A percentile compares a stretch with the other conserved stretches of the same genome.
Conservation (phyloP, 1,284 basidiomycete species). For the Trichosporon sp. region DNA sequence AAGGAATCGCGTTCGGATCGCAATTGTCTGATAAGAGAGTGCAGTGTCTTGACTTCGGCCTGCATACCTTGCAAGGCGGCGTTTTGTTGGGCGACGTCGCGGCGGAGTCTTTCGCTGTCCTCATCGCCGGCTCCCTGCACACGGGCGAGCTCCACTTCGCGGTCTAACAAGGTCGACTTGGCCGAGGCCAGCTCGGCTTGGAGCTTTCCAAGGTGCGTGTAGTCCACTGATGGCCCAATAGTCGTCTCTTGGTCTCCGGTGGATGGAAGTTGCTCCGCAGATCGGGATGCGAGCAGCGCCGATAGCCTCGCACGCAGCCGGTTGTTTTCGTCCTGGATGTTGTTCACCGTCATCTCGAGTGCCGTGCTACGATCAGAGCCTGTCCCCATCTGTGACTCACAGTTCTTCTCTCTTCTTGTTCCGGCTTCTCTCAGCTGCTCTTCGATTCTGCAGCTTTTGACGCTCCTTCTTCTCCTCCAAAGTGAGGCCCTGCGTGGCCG, state of each 20-base stretch:
- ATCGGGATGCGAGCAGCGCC: conserved; percentile 22
- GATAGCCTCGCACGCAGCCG: conserved; percentile 33
- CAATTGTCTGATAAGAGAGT: conserved; percentile 26
- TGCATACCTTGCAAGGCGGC: conserved; percentile 10
- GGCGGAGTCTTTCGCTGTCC: conserved; percentile 14
- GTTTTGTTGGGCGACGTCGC: conserved; percentile 12
- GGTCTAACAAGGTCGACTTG: conserved; percentile 22
- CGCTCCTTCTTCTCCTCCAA: conserved; percentile 37
- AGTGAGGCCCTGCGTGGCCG: conserved; percentile 14
- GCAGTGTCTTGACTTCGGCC: conserved; percentile 30
- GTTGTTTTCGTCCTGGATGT: conserved; percentile 40
- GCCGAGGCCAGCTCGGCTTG: conserved; percentile 26
- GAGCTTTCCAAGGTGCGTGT: conserved; percentile 24
- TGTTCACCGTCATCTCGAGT: conserved; percentile 36
- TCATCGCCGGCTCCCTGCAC: conserved; percentile 1
- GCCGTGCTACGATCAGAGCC: conserved; percentile 23
- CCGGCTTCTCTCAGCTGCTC: conserved; percentile 41
- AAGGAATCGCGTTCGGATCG: conserved; percentile 28
- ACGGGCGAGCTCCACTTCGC: conserved; percentile 20
- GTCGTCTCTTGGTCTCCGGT: background rate
- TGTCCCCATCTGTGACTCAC: conserved; percentile 22
- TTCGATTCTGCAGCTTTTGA: conserved; percentile 41
- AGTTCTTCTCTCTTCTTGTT: conserved; percentile 40
- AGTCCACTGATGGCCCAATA: conserved; percentile 22
- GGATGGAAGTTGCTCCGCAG: background rate